Conservation (phyloP, 371 early-diverging fungal genomes). For the Apophysomyces trapeziformis region DNA sequence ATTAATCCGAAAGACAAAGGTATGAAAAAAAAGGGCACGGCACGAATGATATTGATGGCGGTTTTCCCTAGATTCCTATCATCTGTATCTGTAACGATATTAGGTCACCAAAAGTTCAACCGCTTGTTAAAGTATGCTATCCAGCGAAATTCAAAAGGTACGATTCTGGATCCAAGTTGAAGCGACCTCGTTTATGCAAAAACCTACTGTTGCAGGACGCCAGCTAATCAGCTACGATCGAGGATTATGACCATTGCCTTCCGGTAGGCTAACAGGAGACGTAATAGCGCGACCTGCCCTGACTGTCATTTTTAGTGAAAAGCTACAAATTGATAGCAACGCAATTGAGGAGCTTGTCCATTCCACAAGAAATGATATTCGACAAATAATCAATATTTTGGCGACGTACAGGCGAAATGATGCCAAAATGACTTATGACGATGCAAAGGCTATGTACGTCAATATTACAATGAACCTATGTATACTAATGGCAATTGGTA, state of each 20-base stretch:
- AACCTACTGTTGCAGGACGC: conserved; percentile 34
- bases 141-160: conserved; percentile 90
- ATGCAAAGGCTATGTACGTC: conserved; percentile 75
- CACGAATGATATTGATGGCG: background rate
- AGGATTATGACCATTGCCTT: conserved; percentile 82
- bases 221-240: conserved; percentile 62
- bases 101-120: conserved; percentile 86
- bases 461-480: background rate
- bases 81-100: conserved; percentile 99
- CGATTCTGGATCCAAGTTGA: conserved; percentile 59
- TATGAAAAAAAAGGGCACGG: conserved; percentile 23
- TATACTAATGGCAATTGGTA: background rate
- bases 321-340: conserved; percentile 77
- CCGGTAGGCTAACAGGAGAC: conserved; percentile 40
- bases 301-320: conserved; percentile 66
- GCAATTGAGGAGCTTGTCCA: conserved; percentile 89
- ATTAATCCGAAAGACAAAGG: conserved; percentile 90
- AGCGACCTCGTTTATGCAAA: conserved; percentile 64
- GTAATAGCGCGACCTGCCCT: background rate
- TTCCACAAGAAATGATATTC: conserved; percentile 91
- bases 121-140: conserved; percentile 87
- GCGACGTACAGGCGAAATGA: conserved; percentile 82
- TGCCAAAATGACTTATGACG: conserved; percentile 76
- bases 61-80: conserved; percentile 78
- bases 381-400: conserved; percentile 97